Evolutionary conservation across 2,329 filamentous ascomycete genomes (phyloP), one percentile per base, ranked within the genome.

Genomic region (Epichloe coenophiala): DNA sequence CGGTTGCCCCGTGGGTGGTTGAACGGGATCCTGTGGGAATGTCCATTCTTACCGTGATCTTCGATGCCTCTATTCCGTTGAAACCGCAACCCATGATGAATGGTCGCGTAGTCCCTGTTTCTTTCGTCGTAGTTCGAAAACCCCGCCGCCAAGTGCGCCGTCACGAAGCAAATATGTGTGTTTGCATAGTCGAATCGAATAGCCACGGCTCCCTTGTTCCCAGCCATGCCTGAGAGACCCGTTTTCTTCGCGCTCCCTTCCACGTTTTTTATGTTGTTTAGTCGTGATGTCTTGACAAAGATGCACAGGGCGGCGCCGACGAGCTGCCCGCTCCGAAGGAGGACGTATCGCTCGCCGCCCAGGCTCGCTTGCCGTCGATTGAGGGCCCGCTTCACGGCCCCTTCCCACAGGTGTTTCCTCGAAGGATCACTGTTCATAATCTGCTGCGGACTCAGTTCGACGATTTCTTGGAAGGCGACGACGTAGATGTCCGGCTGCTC

Each of bases 371-470:
- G 82, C 55, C 85, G 79, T 11, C 70, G 68, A 59, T 97, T 96
- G 39, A 98, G 68, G 13, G 84, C 88, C 44, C 73, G 74, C 56
- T 84, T 83, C 23, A 97, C 89, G 4, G 86, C 83, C 49, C 76
- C 71, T 64, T 98, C 93, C 93, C 93, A 98, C 19, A 83, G 71
- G 55, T 88, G 83, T 57, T 91, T 87, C 49, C 87, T 79, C 3
- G 83, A 81, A 1, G 93, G 93, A 63, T 98, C 91, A 53, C 91
- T 97, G 56, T 94, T 95, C 89, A 98, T 96, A 61, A 98, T 97
- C 62, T 98, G 93, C 64, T 97, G 91, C 15, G 94, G 93, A 59
- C 88, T 96, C 45, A 98, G 72, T 62, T 95, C 88, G n/a, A 98
- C 93, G 55, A 98, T 97, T 66, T 98, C 93, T 63, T 98, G 93